These are phyloP conservation scores for Pouteria glomerata DNA, from an alignment of 148 eudicot species.

Conservation along the genomic window DNA sequence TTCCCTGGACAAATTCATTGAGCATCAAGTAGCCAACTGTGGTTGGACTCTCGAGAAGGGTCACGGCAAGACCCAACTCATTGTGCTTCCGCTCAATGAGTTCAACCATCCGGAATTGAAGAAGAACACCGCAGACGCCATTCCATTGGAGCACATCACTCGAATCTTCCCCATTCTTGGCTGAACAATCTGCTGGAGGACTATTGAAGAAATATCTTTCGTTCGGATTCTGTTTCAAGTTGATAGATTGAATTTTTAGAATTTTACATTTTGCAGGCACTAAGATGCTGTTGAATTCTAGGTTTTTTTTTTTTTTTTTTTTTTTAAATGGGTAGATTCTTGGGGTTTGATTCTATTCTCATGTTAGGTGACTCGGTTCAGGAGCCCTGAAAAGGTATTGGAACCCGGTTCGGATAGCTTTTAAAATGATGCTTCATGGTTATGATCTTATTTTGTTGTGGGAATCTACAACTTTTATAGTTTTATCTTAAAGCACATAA, in stretches of 20 bases:
- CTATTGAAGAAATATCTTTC: too few species aligned
- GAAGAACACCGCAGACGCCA: constrained; percentile 60
- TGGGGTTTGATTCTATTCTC: too few species aligned
- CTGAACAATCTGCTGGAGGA: constrained; percentile 14
- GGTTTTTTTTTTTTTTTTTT: too few species aligned
- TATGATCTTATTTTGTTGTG: too few species aligned
- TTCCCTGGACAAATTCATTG: constrained; percentile 79
- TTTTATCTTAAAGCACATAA: too few species aligned
- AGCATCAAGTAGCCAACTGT: constrained; percentile 56
- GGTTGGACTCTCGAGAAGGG: constrained; percentile 79
- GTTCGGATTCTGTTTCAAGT: background rate
- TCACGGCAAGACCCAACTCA: constrained; percentile 55
- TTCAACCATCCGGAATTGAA: constrained; percentile 88
- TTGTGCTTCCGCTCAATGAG: constrained; percentile 58
- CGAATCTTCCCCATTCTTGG: constrained; percentile 88
- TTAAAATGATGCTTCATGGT: too few species aligned
- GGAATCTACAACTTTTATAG: too few species aligned
- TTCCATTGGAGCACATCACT: constrained; percentile 75
- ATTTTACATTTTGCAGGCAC: background rate
- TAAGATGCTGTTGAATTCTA: too few species aligned
- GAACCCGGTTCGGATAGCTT: too few species aligned
- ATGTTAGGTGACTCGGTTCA: too few species aligned
- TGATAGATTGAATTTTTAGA: background rate
- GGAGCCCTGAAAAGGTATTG: too few species aligned
- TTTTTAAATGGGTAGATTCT: too few species aligned